Evolutionary conservation across 2,329 filamentous ascomycete species (phyloP).

Genomic region (Cytospora piceae): DNA sequence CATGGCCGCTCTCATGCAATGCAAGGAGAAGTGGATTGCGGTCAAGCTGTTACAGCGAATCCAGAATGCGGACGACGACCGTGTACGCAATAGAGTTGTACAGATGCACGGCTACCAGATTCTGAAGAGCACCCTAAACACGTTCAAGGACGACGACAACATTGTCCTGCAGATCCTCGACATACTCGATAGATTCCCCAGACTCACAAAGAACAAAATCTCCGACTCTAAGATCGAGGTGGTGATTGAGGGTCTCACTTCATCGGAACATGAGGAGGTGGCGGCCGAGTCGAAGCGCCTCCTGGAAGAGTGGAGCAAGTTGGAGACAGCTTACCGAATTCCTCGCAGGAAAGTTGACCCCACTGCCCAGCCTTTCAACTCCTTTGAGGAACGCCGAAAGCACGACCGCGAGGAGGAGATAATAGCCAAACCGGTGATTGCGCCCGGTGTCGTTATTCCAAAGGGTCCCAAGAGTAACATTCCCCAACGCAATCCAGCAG

Average conservation of each 20-base stretch:
- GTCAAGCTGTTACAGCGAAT: conserved; percentile 92
- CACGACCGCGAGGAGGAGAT: conserved; percentile 50
- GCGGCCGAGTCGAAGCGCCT: conserved; percentile 71
- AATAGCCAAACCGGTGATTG: conserved; percentile 31
- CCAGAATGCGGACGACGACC: conserved; percentile 83
- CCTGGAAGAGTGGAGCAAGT: conserved; percentile 82
- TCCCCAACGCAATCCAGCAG: conserved; percentile 52
- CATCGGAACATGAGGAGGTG: conserved; percentile 75
- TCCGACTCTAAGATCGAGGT: conserved; percentile 93
- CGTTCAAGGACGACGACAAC: conserved; percentile 88
- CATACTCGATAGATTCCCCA: conserved; percentile 85
- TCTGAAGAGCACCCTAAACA: conserved; percentile 80
- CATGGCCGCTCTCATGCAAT: conserved; percentile 95
- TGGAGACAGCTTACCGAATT: conserved; percentile 91
- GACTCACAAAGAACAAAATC: conserved; percentile 95
- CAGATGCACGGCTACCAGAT: conserved; percentile 98
- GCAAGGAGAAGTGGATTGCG: conserved; percentile 99
- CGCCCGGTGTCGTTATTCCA: conserved; percentile 52
- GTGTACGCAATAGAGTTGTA: conserved; percentile 84
- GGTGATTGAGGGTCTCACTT: conserved; percentile 70
- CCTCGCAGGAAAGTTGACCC: conserved; percentile 85
- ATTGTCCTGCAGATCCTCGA: conserved; percentile 87
- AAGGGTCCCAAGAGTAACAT: conserved; percentile 65
- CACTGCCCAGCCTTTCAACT: conserved; percentile 58
- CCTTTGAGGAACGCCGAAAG: conserved; percentile 67